phyloP scores from a whole-genome alignment of 1,139 yeast species.

The Maudiozyma humilis region DNA sequence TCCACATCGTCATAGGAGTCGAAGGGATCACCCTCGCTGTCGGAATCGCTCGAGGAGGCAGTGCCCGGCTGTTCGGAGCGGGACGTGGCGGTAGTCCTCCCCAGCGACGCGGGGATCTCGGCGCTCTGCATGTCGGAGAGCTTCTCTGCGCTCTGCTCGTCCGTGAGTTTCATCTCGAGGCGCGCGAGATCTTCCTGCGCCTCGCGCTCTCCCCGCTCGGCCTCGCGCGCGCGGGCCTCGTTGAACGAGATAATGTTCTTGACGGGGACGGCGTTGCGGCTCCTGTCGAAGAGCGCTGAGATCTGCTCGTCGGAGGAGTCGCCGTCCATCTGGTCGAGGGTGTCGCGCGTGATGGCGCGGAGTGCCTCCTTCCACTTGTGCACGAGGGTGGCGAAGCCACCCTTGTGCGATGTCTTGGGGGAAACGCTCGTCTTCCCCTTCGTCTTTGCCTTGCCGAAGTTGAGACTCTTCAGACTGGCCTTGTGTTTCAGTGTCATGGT shows the following conservation, averaged over 20 bases:
- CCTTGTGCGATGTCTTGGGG: conserved; percentile 1
- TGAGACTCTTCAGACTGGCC: neutral
- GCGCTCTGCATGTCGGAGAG: conserved; percentile 16
- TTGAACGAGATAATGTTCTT: neutral
- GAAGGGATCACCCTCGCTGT: conserved; percentile 16
- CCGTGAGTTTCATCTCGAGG: conserved; percentile 17
- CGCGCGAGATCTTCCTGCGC: conserved; percentile 1
- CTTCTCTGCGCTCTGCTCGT: conserved; percentile 13
- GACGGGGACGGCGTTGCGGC: neutral
- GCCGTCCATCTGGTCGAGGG: conserved; percentile 20
- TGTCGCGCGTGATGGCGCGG: conserved; percentile 20
- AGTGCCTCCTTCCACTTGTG: conserved; percentile 20
- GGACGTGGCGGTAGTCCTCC: neutral
- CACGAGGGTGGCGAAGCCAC: conserved; percentile 13
- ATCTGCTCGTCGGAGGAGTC: conserved; percentile 16
- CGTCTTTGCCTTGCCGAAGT: neutral
- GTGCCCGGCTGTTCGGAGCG: conserved; percentile 8
- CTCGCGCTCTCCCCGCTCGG: neutral
- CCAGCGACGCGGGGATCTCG: conserved; percentile 8
- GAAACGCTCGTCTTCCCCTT: neutral
- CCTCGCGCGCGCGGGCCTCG: neutral
- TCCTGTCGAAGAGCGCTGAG: conserved; percentile 17
- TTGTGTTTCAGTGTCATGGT: neutral
- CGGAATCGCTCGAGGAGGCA: no score
- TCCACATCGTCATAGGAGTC: conserved; percentile 29